phyloP scores from a whole-genome alignment of 768 basidiomycete genomes.

The Boletus vinaceobasis region DNA sequence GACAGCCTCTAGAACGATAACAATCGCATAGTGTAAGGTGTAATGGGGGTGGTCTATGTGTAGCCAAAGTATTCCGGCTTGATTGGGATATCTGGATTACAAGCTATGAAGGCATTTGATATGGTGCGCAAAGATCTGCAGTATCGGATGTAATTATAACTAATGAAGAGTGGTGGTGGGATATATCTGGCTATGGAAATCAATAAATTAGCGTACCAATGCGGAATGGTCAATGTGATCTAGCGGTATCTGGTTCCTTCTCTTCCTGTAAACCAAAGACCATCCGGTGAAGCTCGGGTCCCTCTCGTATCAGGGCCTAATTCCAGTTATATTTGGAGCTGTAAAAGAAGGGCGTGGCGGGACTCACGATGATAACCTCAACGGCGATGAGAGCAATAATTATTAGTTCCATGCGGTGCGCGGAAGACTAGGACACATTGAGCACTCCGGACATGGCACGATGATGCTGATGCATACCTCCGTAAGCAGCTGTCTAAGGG shows the following conservation, averaged over 20 bases:
- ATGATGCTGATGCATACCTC: constrained; percentile 44
- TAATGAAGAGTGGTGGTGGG: constrained; percentile 4
- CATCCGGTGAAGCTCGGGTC: constrained; percentile 72
- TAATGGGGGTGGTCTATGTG: no score
- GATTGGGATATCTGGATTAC: background rate
- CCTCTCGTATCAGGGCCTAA: constrained; percentile 74
- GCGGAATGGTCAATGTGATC: constrained; percentile 3
- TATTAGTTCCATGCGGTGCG: constrained; percentile 91
- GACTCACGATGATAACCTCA: constrained; percentile 84
- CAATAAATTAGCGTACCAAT: background rate
- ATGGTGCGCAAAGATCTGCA: background rate
- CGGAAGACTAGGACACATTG: constrained; percentile 60
- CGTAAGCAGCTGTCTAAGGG: constrained; percentile 82
- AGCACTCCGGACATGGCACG: background rate
- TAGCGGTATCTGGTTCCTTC: background rate
- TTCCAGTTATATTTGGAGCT: background rate
- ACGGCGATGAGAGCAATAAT: constrained; percentile 94
- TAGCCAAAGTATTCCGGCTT: background rate
- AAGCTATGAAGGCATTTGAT: background rate
- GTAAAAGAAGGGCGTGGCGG: background rate
- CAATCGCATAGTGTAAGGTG: no score
- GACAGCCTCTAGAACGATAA: no score
- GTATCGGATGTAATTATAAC: constrained; percentile 5
- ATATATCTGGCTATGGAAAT: background rate
- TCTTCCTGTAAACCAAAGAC: constrained; percentile 18